A percentile compares a stretch with the other conserved stretches of the same genome.
phyloP scores from a whole-genome alignment of 2,329 filamentous ascomycete species.

The Aureobasidium namibiae region DNA sequence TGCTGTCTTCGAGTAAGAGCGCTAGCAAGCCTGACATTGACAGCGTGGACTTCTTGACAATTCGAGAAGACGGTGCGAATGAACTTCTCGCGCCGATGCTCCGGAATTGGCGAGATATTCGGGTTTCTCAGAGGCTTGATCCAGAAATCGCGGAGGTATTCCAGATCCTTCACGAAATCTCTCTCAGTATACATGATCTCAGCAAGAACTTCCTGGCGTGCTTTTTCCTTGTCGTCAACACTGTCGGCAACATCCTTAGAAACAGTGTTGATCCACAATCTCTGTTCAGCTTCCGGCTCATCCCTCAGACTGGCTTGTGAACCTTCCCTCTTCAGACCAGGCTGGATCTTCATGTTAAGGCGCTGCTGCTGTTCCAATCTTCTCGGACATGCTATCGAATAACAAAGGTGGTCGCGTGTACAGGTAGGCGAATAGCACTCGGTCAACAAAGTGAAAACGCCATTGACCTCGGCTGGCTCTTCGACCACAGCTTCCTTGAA shows the following conservation, averaged over 20 bases:
- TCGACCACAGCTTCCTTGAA: constrained; percentile 91
- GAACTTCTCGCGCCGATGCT: constrained; percentile 78
- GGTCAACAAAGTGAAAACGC: constrained; percentile 89
- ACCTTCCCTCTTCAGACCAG: constrained; percentile 67
- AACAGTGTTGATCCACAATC: constrained; percentile 98
- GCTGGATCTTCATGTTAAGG: constrained; percentile 85
- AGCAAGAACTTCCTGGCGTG: constrained; percentile 94
- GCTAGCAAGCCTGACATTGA: constrained; percentile 83
- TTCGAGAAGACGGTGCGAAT: constrained; percentile 94
- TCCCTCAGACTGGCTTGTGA: constrained; percentile 69
- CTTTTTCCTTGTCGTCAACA: constrained; percentile 86
- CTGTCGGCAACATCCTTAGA: constrained; percentile 89
- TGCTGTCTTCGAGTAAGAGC: constrained; percentile 86
- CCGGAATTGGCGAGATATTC: constrained; percentile 74
- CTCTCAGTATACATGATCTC: constrained; percentile 98
- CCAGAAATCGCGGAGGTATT: constrained; percentile 98
- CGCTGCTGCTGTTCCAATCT: constrained; percentile 90
- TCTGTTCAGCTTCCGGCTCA: constrained; percentile 87
- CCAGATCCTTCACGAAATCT: constrained; percentile 97
- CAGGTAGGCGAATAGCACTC: constrained; percentile 98
- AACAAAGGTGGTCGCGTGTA: constrained; percentile 89
- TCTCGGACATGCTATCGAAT: constrained; percentile 93
- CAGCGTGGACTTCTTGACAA: constrained; percentile 85
- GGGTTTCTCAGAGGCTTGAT: constrained; percentile 81
- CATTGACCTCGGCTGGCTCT: constrained; percentile 77